Evolutionary conservation across 75 land plant species (phyloP).

Genomic region (Chamaecyparis obtusa): DNA sequence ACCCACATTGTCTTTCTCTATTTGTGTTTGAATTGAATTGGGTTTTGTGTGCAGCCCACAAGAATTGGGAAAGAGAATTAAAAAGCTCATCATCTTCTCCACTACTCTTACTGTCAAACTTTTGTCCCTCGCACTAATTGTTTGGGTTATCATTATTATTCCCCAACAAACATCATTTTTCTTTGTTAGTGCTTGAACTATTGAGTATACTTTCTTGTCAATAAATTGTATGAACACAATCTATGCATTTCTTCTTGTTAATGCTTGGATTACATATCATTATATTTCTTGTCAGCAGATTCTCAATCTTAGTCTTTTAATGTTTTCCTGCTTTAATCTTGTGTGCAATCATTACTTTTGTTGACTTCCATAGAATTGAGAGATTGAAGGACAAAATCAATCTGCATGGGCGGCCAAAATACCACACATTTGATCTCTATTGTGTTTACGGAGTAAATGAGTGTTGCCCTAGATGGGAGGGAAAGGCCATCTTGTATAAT

Average conservation of each 20-base stretch:
- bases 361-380: not conserved
- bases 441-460: not conserved
- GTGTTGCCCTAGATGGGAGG: not conserved
- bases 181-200: not conserved
- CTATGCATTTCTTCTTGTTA: not conserved
- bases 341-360: not conserved
- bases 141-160: not conserved
- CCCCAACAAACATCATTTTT: not conserved
- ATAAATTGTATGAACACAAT: no score
- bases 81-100: not conserved
- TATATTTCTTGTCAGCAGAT: not conserved
- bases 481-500: not conserved
- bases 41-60: not conserved
- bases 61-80: not conserved
- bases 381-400: not conserved
- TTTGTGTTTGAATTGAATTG: not conserved
- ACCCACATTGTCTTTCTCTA: not conserved
- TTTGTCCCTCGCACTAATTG: no score
- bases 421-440: not conserved
- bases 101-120: not conserved
- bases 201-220: not conserved
- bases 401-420: not conserved
- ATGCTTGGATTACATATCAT: not conserved
- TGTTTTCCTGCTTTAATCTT: not conserved
- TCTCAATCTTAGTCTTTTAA: not conserved